phyloP scores from a whole-genome alignment of 345 rosid species.

The Firmiana major region DNA sequence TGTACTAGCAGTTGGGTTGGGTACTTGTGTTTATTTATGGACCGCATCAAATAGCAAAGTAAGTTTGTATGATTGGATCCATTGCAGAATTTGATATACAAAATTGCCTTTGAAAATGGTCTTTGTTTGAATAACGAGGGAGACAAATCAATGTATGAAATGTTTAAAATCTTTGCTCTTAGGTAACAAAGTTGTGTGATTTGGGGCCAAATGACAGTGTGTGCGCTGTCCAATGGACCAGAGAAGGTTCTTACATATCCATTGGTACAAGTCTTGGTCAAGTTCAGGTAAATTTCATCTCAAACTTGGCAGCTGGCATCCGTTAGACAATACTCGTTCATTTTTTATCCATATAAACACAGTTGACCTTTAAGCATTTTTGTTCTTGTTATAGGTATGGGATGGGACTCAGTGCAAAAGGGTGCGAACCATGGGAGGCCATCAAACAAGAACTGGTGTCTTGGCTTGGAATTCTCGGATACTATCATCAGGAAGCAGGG shows the following conservation, averaged over 20 bases:
- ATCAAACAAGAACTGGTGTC: constrained; percentile 93
- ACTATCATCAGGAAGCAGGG: constrained; percentile 93
- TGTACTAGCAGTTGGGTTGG: constrained; percentile 92
- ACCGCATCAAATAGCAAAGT: constrained; percentile 96
- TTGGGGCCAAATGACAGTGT: constrained; percentile 83
- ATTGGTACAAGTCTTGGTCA: constrained; percentile 81
- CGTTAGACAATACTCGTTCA: neutral
- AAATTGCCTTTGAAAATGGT: neutral
- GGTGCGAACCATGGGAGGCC: constrained; percentile 85
- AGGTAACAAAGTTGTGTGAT: constrained; percentile 96
- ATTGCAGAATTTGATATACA: neutral
- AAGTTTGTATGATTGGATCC: constrained; percentile 20
- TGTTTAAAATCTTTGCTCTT: constrained; percentile 17
- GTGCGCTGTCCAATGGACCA: constrained; percentile 92
- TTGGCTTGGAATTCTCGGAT: constrained; percentile 93
- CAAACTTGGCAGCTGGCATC: neutral
- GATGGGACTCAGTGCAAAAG: constrained; percentile 85
- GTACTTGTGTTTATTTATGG: constrained; percentile 96
- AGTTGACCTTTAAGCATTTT: neutral
- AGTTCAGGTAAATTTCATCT: constrained; percentile 61
- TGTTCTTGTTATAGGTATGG: constrained; percentile 56
- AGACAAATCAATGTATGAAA: neutral
- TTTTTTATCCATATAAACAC: neutral
- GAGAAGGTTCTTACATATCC: constrained; percentile 91
- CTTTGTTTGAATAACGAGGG: neutral